phyloP scores from a whole-genome alignment of 345 rosid species.

The Camelina sativa region DNA sequence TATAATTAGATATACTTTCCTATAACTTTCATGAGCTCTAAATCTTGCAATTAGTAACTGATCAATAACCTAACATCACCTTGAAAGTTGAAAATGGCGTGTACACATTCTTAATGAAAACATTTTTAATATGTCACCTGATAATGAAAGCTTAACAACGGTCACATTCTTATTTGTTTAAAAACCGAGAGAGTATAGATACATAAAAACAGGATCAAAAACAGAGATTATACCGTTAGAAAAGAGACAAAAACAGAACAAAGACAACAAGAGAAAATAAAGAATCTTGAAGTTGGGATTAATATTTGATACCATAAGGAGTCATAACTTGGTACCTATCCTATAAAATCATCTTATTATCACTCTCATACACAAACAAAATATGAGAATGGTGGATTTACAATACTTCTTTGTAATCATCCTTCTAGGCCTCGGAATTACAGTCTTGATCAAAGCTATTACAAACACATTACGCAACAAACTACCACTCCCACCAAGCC shows the following conservation, averaged over 20 bases:
- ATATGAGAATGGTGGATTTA: conserved; percentile 22
- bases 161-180: not conserved
- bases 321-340: not conserved
- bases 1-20: not conserved
- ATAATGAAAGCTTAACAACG: conserved; percentile 33
- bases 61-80: conserved; percentile 3
- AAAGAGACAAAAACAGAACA: conserved; percentile 41
- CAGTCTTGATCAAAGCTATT: conserved; percentile 28
- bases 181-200: not conserved
- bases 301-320: conserved; percentile 33
- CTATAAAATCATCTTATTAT: conserved; percentile 19
- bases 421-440: conserved; percentile 36
- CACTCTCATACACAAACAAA: conserved; percentile 28
- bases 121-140: not conserved
- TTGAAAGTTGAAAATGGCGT: not conserved
- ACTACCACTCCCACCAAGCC: conserved; percentile 53
- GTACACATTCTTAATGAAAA: not conserved
- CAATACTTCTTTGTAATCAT: conserved; percentile 16
- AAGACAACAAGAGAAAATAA: conserved; percentile 28
- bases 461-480: conserved; percentile 14
- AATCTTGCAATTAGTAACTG: not conserved
- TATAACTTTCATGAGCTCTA: not conserved
- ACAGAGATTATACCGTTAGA: conserved; percentile 26
- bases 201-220: conserved; percentile 27
- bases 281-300: conserved; percentile 28